Evolutionary conservation across 192 early-diverging fungal species (phyloP).

Genomic region (Cetraspora pellucida): DNA sequence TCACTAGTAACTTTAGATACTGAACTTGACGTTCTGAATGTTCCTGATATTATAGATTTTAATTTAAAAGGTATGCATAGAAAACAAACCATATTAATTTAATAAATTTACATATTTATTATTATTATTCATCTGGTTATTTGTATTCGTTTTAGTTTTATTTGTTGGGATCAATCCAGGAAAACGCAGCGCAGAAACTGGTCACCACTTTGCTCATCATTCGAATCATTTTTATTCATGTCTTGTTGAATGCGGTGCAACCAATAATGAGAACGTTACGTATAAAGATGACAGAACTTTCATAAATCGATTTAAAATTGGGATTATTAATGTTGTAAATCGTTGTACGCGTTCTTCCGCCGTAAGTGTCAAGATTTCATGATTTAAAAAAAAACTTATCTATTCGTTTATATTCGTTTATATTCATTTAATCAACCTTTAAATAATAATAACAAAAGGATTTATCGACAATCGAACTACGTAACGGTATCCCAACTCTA

Average conservation of each 20-base stretch:
- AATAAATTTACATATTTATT: not conserved
- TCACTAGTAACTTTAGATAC: not conserved
- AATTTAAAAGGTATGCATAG: not conserved
- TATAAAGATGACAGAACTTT: constrained; percentile 58
- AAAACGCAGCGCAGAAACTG: constrained; percentile 48
- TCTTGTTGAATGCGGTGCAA: constrained; percentile 56
- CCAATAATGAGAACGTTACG: constrained; percentile 43
- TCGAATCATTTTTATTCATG: constrained; percentile 78
- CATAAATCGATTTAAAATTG: constrained; percentile 55
- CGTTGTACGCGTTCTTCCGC: constrained; percentile 54
- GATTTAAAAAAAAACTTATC: not conserved
- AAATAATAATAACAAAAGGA: constrained; percentile 35
- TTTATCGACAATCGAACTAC: constrained; percentile 60
- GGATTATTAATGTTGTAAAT: constrained; percentile 66
- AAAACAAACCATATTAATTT: not conserved
- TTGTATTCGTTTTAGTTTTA: constrained; percentile 44
- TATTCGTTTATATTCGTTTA: no score
- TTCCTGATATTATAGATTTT: constrained; percentile 1
- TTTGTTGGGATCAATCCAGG: constrained; percentile 81
- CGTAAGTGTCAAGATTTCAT: not conserved
- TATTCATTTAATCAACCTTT: not conserved
- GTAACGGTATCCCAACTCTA: constrained; percentile 59
- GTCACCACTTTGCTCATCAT: constrained; percentile 71
- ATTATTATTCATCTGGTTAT: not conserved
- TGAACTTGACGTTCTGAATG: not conserved